Evolutionary conservation across 2,329 filamentous ascomycete species (phyloP), one percentile per base, ranked within the genome.

Genomic region (Diatrype stigma): DNA sequence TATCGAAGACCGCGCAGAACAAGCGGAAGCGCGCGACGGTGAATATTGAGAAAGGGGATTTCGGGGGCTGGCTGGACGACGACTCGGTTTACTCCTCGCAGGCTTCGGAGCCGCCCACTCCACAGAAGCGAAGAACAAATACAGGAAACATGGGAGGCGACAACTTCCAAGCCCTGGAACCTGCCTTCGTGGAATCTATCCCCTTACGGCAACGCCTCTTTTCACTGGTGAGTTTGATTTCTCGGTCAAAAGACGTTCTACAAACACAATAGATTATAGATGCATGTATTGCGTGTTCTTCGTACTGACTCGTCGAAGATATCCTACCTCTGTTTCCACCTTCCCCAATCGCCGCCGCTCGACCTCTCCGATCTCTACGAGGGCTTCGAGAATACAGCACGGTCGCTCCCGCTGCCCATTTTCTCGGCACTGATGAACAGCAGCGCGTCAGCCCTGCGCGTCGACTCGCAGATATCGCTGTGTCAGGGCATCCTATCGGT

Each of bases 151-250:
- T 50, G 42, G 48, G 55, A 22, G 49, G 57, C 22, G 49, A 73
- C 45, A 71, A 76, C 40, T 65, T 69, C 8, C 71, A 70, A 23
- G 64, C 68, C 47, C 70, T 56, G 63, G 75, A 58, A 63, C 71
- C 57, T 52, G 60, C 64, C 4, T 63, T 75, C 49, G 65, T 74
- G 35, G 80, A 86, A 46, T 82, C 86, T 0, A 70, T 90, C 17
- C 63, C 69, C 1, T 66, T 89, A 17, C 81, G 87, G 6, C 76
- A 85, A 55, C 81, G 85, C 0, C 68, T 90, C 3, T 79, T 90
- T 51, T 73, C 75, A 19, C 67, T 89, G 30, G 74, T 78, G 60
- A 60, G 73, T 61, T 21, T 10, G 19, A 42, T 17, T 5, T 12
- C 12, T 12, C 34, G 16, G 34, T 19, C 6, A 16, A 11, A 6